Conservation (phyloP, 1,284 basidiomycete species). For the Cryptococcus sp. region DNA sequence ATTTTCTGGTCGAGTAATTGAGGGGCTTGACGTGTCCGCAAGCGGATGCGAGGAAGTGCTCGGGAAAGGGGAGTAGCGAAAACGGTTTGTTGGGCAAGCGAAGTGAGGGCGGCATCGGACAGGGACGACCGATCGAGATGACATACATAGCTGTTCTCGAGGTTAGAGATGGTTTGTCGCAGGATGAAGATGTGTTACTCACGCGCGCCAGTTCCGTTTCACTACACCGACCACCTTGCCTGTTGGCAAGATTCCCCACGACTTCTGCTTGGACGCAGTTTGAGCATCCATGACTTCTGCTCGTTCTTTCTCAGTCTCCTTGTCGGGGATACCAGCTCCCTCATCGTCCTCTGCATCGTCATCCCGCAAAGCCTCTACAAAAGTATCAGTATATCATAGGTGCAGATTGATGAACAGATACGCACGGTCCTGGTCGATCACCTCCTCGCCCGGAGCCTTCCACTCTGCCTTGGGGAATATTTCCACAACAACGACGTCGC, state of each 20-base stretch:
- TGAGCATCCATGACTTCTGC: slow-evolving; percentile 45
- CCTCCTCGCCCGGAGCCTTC: slow-evolving; percentile 90
- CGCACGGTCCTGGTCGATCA: slow-evolving; percentile 86
- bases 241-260: slow-evolving; percentile 68
- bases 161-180: slow-evolving; percentile 3
- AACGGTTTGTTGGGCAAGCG: slow-evolving; percentile 84
- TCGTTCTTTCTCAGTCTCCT: slow-evolving; percentile 44
- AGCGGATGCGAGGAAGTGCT: slow-evolving; percentile 86
- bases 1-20: slow-evolving; percentile 90
- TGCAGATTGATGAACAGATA: slow-evolving; percentile 10
- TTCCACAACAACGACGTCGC: slow-evolving; percentile 90
- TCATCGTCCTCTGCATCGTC: slow-evolving; percentile 79
- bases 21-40: slow-evolving; percentile 92
- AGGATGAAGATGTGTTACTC: slow-evolving; percentile 44
- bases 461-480: slow-evolving; percentile 86
- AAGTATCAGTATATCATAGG: neutral
- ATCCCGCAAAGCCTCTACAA: slow-evolving; percentile 74
- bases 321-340: slow-evolving; percentile 54
- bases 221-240: slow-evolving; percentile 89
- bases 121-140: slow-evolving; percentile 90
- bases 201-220: slow-evolving; percentile 94
- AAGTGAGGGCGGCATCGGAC: slow-evolving; percentile 73
- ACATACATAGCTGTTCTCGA: slow-evolving; percentile 76
- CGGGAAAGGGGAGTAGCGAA: slow-evolving; percentile 94
- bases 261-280: slow-evolving; percentile 51